phyloP scores from a whole-genome alignment of 306 rosid species.

The Medicago lupulina region DNA sequence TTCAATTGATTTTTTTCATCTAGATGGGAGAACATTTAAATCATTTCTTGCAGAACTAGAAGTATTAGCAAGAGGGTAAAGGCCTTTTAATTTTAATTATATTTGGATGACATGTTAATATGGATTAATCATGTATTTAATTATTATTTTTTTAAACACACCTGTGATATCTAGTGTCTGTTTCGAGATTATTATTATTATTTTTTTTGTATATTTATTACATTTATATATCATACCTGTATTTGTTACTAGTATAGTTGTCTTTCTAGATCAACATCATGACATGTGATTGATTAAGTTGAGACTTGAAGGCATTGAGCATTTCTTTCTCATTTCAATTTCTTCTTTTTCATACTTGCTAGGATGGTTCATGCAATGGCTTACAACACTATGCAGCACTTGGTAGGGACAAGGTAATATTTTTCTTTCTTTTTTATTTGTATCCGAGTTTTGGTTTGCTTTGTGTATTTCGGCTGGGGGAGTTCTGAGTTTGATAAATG shows the following conservation, averaged over 20 bases:
- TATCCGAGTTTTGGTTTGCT: background rate
- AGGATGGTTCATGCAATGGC: constrained; percentile 99
- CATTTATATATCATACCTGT: background rate
- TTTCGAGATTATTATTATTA: no score
- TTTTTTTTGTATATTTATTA: background rate
- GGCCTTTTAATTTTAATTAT: constrained; percentile 21
- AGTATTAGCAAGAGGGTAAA: background rate
- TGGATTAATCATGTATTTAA: constrained; percentile 18
- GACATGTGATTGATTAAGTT: constrained; percentile 36
- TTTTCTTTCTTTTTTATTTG: background rate
- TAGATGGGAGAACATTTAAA: constrained; percentile 15
- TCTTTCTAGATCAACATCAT: background rate
- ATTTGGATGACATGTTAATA: background rate
- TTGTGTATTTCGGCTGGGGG: background rate
- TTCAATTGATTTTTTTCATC: background rate
- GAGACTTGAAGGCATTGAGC: constrained; percentile 25
- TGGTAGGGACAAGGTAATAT: constrained; percentile 93
- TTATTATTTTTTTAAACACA: background rate
- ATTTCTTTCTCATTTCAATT: constrained; percentile 23
- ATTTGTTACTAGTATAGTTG: no score
- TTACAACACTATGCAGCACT: constrained; percentile 99
- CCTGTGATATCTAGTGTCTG: background rate
- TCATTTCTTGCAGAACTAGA: background rate
- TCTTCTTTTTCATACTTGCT: constrained; percentile 41
- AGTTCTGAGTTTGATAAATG: constrained; percentile 11